phyloP scores from a whole-genome alignment of 2,329 filamentous ascomycete species.

The Epichloe sibirici region DNA sequence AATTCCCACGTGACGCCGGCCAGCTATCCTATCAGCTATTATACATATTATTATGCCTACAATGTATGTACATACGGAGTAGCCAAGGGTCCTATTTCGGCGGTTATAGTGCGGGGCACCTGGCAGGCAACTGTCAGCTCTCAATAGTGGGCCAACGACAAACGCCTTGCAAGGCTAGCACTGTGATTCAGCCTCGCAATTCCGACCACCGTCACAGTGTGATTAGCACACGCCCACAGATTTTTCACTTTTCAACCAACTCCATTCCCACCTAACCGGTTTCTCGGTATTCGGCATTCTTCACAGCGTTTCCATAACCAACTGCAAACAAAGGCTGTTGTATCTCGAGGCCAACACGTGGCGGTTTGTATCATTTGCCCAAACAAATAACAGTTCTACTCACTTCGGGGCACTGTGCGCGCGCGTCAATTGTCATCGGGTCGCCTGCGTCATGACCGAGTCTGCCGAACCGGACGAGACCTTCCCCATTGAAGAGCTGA shows the following conservation, averaged over 20 bases:
- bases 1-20: background rate
- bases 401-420: background rate
- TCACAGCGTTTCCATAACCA: conserved; percentile 14
- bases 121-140: background rate
- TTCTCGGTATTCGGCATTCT: conserved; percentile 26
- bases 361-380: background rate
- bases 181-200: background rate
- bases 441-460: conserved; percentile 28
- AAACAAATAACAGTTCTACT: background rate
- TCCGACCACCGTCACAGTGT: background rate
- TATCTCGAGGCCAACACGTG: background rate
- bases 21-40: background rate
- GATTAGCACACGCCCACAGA: background rate
- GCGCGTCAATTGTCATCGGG: background rate
- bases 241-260: background rate
- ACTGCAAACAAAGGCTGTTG: background rate
- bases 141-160: background rate
- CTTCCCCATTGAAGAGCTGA: conserved; percentile 42
- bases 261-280: conserved; percentile 10
- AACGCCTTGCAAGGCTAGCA: background rate
- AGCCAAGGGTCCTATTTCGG: background rate
- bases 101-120: background rate
- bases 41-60: no score
- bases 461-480: conserved; percentile 31
- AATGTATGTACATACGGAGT: background rate